Conservation (phyloP, 495 filamentous ascomycete species). For the Xylaria grammica region DNA sequence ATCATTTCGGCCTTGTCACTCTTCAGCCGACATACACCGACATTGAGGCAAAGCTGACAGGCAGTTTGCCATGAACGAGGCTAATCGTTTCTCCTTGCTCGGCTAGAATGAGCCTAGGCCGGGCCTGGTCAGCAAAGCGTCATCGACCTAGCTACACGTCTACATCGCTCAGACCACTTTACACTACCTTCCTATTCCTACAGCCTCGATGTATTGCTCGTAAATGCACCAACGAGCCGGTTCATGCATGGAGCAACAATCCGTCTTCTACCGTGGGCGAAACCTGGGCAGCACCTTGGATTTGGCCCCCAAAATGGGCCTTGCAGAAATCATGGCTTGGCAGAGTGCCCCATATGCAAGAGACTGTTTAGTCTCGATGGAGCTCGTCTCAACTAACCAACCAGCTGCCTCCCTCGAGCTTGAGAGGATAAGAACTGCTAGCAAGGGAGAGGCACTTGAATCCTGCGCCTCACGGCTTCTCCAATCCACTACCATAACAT, state of each 20-base stretch:
- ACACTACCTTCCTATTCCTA: too few relatives aligned
- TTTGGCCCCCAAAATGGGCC: constrained; percentile 20
- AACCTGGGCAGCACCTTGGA: background rate
- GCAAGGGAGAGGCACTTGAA: constrained; percentile 13
- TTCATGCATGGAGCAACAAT: constrained; percentile 14
- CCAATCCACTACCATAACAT: background rate
- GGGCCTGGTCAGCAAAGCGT: background rate
- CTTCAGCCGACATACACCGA: constrained; percentile 1
- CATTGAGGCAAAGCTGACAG: constrained; percentile 19
- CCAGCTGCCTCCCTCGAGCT: constrained; percentile 4
- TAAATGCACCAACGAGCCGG: constrained; percentile 11
- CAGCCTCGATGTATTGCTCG: constrained; percentile 4
- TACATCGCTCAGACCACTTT: background rate
- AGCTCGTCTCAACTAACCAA: constrained; percentile 15
- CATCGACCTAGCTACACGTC: constrained; percentile 16
- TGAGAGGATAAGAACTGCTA: constrained; percentile 1
- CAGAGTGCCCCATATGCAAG: constrained; percentile 10
- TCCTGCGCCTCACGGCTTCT: constrained; percentile 21
- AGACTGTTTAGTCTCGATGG: constrained; percentile 11
- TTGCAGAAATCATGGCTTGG: constrained; percentile 15
- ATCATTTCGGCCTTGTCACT: background rate
- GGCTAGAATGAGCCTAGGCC: background rate
- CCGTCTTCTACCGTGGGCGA: background rate
- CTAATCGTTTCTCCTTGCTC: background rate
- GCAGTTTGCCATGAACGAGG: background rate